Evolutionary conservation across 805 yeast species (phyloP), one percentile per base, ranked within the genome.

Genomic region (Suhomyces faveliae): DNA sequence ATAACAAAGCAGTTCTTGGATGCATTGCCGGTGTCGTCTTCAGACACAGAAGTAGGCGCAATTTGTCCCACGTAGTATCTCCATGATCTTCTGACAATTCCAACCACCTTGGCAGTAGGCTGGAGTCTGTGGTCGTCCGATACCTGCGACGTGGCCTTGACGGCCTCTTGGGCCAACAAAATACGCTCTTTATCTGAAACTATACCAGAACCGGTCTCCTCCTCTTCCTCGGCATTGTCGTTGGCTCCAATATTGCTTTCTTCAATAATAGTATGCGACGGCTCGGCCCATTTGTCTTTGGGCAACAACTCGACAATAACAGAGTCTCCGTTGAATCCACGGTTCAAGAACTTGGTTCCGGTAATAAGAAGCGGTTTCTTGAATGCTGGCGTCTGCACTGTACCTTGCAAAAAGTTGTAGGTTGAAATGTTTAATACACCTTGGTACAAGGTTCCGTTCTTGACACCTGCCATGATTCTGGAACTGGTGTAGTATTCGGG

Each of bases 101-200:
- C 95, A 10, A 94, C 97, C 29, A 94, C 87, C 55, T 82, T 81
- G 2, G 96, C 98, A 0, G 99, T 92, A n/a, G 98, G 99, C 61
- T 87, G 90, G 19, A 85, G 64, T 53, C 78, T 78, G 13, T 70
- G 77, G 3, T 70, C 74, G 10, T 62, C 65, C 24, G 75, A 66
- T 8, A 59, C 55, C 5, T 15, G 19, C 2, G 68, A 57, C 29
- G 83, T 87, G 2, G 84, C 85, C 43, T 56, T 66, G 25, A 80
- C 73, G 0, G 97, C 97, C 53, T 89, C 92, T 54, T 85, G 86
- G 0, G 89, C 85, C 41, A 91, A 73, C 15, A 84, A 59, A 47
- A 82, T 75, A 50, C 96, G 78, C 57, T 87, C 96, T 55, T 78
- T 77, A 58, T 85, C 92, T 5, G 86, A 74, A 15, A 84, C 77